phyloP scores from a whole-genome alignment of 2,329 filamentous ascomycete genomes.

The Septoria linicola region DNA sequence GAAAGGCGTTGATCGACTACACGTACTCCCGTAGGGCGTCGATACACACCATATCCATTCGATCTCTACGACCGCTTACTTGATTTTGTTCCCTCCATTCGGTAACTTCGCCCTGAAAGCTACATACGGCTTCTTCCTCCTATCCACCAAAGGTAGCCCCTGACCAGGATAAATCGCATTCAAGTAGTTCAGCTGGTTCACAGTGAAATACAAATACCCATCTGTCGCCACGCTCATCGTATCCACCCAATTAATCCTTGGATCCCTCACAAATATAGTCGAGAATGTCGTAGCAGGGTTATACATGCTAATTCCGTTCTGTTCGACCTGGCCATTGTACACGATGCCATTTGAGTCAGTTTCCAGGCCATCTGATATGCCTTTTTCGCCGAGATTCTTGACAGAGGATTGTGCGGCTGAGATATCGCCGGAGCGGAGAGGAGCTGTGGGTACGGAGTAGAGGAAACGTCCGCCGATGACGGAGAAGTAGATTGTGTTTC shows the following conservation, averaged over 20 bases:
- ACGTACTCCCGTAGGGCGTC: no score
- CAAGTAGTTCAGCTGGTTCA: slow-evolving; percentile 25
- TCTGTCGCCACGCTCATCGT: slow-evolving; percentile 39
- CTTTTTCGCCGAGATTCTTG: slow-evolving; percentile 46
- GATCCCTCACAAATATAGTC: slow-evolving; percentile 46
- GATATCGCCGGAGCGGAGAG: slow-evolving; percentile 41
- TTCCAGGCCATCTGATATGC: slow-evolving; percentile 51
- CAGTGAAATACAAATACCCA: slow-evolving; percentile 52
- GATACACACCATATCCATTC: no score
- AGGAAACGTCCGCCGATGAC: slow-evolving; percentile 44
- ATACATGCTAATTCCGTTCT: slow-evolving; percentile 48
- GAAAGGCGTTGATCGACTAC: no score
- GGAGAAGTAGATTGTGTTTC: slow-evolving; percentile 46
- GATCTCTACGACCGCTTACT: no score
- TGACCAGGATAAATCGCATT: slow-evolving; percentile 25
- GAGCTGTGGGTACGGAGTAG: slow-evolving; percentile 45
- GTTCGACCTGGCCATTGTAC: slow-evolving; percentile 50
- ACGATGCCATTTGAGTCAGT: slow-evolving; percentile 49
- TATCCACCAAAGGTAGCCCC: slow-evolving; percentile 20
- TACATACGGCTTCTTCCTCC: slow-evolving; percentile 24
- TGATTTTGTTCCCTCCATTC: slow-evolving; percentile 22
- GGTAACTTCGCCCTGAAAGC: slow-evolving; percentile 23
- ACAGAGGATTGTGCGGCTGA: slow-evolving; percentile 44
- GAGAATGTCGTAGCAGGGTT: slow-evolving; percentile 44
- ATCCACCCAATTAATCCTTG: slow-evolving; percentile 52